phyloP scores from a whole-genome alignment of 1,139 yeast species.

The Taiozyma sp. region DNA sequence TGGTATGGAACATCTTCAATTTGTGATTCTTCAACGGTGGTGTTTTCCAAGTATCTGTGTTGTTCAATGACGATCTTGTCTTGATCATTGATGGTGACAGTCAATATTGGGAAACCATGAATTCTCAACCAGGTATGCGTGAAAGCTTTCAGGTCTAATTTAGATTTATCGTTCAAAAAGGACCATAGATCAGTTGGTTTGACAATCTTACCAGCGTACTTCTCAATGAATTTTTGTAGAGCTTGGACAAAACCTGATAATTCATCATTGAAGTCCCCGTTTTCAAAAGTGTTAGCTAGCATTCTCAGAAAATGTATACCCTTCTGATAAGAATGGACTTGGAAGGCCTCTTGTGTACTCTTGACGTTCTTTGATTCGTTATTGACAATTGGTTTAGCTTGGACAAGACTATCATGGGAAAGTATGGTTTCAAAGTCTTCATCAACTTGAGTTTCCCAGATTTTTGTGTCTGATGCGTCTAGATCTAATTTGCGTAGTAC shows the following conservation, averaged over 20 bases:
- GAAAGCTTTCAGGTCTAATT: conserved; percentile 29
- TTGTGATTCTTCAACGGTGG: conserved; percentile 20
- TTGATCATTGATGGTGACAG: conserved; percentile 30
- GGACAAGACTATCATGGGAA: conserved; percentile 32
- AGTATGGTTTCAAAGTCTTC: conserved; percentile 37
- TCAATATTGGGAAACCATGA: conserved; percentile 53
- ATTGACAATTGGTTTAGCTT: conserved; percentile 24
- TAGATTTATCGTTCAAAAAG: conserved; percentile 28
- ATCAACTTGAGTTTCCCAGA: conserved; percentile 30
- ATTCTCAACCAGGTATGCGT: conserved; percentile 49
- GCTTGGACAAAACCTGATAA: conserved; percentile 30
- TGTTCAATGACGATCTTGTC: conserved; percentile 40
- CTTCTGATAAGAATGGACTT: conserved; percentile 53
- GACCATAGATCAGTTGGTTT: conserved; percentile 58
- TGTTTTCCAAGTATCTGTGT: conserved; percentile 37
- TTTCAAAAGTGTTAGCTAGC: conserved; percentile 42
- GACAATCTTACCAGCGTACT: conserved; percentile 34
- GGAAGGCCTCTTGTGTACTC: conserved; percentile 43
- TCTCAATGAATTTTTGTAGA: conserved; percentile 38
- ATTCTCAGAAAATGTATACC: conserved; percentile 58
- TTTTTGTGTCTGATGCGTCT: conserved; percentile 24
- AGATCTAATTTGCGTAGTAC: conserved; percentile 33
- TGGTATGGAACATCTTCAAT: conserved; percentile 29
- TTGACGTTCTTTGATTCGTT: conserved; percentile 26
- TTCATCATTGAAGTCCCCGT: conserved; percentile 29